phyloP scores from a whole-genome alignment of 2,329 filamentous ascomycete species.

The Penicillium sp. region DNA sequence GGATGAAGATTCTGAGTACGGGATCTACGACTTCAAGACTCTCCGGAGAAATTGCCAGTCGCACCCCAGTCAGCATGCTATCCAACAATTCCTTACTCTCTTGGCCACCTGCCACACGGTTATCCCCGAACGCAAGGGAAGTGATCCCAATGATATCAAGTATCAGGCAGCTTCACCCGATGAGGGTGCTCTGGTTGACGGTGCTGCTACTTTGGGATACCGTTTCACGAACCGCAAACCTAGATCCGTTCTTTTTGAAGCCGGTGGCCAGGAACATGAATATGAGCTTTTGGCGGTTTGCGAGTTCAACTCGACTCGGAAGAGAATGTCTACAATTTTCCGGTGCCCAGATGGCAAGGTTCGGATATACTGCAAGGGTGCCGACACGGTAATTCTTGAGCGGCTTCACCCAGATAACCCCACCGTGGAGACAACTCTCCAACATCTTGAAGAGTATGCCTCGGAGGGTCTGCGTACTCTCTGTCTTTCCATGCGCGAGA shows the following conservation, averaged over 20 bases:
- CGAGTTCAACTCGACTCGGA: constrained; percentile 97
- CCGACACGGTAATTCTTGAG: constrained; percentile 95
- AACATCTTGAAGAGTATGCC: constrained; percentile 97
- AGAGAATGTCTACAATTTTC: constrained; percentile 97
- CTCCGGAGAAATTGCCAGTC: constrained; percentile 68
- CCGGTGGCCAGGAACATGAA: constrained; percentile 69
- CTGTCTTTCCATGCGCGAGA: constrained; percentile 90
- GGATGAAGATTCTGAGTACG: constrained; percentile 73
- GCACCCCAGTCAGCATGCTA: constrained; percentile 60
- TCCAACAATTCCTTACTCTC: constrained; percentile 83
- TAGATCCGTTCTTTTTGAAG: constrained; percentile 78
- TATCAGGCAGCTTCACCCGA: constrained; percentile 98
- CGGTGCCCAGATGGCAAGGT: constrained; percentile 95
- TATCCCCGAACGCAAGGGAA: constrained; percentile 83
- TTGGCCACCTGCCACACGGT: constrained; percentile 94
- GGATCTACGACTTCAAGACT: constrained; percentile 80
- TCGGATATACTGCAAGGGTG: constrained; percentile 90
- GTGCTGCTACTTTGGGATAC: constrained; percentile 82
- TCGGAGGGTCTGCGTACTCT: constrained; percentile 93
- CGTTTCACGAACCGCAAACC: constrained; percentile 89
- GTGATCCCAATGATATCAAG: constrained; percentile 79
- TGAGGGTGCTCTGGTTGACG: constrained; percentile 93
- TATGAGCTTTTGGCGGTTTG: constrained; percentile 96
- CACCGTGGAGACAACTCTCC: constrained; percentile 82
- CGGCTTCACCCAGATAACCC: constrained; percentile 80